Evolutionary conservation across 225 moss, liverwort and hornwort species (phyloP), one percentile per base, ranked within the genome.

Genomic region (Neckera pumila): DNA sequence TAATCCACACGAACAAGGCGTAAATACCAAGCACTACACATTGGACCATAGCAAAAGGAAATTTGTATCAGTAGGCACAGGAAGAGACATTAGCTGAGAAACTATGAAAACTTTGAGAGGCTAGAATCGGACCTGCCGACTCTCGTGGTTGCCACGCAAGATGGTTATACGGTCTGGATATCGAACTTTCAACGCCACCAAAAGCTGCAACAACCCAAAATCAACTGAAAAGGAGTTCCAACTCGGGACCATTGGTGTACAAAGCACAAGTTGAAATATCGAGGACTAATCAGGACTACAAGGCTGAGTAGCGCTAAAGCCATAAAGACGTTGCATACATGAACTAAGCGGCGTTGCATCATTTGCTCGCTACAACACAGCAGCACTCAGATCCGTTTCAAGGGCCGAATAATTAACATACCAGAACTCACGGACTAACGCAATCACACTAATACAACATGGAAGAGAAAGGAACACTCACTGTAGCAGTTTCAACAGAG

Each of bases 161-260:
- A 97, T 96, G 87, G 95, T 97, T 34, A 97, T 97, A 87, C 96
- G 94, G 89, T 96, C 94, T 54, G 92, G 93, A 88, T 96, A 97
- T n/a, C 95, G 94, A 87, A 96, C 96, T 93, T 97, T 96, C 81
- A 94, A 85, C 7, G 96, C 97, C 94, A 96, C 96, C 93, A 95
- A 90, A 78, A 97, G 89, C 90, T 92, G 90, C 20, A 56, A 77
- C 2, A 56, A 43, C 12, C 30, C 65, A 85, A 85, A 34, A 53
- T 0, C 2, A 83, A 5, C 3, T 66, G 7, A 53, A 66, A 66
- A 33, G 3, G 3, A 60, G 2, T 12, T 63, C 34, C 47, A 23
- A 47, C 1, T 18, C 62, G 14, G 80, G 3, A 81, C 6, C 47
- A 38, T 2, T 7, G 5, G 47, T 14, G 30, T 2, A 31, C 2